A percentile compares a stretch with the other conserved stretches of the same genome.
Evolutionary conservation across 306 rosid genomes (phyloP).

Genomic region (Psophocarpus tetragonolobus): DNA sequence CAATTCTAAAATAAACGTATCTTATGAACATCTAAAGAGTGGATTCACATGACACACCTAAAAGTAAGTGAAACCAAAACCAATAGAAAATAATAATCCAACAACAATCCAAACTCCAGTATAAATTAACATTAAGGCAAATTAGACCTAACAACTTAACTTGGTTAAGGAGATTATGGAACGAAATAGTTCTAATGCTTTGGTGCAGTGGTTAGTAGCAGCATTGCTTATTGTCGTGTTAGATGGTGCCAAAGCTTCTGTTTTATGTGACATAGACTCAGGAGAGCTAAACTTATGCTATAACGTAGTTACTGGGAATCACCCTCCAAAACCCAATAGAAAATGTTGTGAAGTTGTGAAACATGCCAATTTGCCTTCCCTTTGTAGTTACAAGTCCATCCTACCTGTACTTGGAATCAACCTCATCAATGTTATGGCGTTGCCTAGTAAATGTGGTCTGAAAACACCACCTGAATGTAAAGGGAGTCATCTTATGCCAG

Average conservation of each 20-base stretch:
- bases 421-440: constrained; percentile 54
- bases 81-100: constrained; percentile 3
- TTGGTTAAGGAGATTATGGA: constrained; percentile 39
- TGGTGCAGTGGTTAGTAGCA: constrained; percentile 32
- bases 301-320: constrained; percentile 50
- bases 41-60: constrained; percentile 53
- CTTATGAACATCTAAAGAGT: constrained; percentile 44
- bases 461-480: constrained; percentile 46
- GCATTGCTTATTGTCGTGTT: constrained; percentile 42
- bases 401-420: constrained; percentile 57
- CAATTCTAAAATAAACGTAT: constrained; percentile 6
- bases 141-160: background rate
- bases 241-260: constrained; percentile 32
- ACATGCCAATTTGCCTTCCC: constrained; percentile 54
- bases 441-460: constrained; percentile 65
- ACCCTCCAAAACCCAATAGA: constrained; percentile 46
- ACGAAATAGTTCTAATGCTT: background rate
- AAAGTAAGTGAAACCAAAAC: constrained; percentile 16
- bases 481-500: constrained; percentile 43
- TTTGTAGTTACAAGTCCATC: constrained; percentile 54
- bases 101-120: constrained; percentile 11
- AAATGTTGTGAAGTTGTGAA: constrained; percentile 54
- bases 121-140: constrained; percentile 32
- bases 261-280: constrained; percentile 51
- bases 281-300: constrained; percentile 41